Percentiles rank a stretch among this genome's conserved stretches.
Conservation (phyloP, 805 yeast species). For the Lipomyces starkeyi region DNA sequence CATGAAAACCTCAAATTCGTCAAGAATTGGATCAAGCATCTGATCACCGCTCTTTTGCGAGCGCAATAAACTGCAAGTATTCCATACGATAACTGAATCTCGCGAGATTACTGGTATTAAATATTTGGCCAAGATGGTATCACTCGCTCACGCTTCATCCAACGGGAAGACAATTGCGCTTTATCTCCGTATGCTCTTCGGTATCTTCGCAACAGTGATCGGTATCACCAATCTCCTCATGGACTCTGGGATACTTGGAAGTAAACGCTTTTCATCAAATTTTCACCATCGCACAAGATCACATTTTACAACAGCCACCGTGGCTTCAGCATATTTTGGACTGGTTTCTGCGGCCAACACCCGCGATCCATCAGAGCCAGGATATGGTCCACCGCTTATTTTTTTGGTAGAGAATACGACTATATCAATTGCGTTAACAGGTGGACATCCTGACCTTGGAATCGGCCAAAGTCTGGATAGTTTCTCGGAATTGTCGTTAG, state of each 20-base stretch:
- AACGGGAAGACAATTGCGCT: not conserved
- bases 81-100: not conserved
- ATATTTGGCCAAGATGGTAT: not conserved
- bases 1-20: not conserved
- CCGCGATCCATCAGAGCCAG: not conserved
- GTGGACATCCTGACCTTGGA: slow-evolving; percentile 10
- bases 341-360: not conserved
- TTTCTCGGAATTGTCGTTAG: slow-evolving; percentile 18
- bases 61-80: not conserved
- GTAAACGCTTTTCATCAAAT: not conserved
- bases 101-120: not conserved
- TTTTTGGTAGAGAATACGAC: slow-evolving; percentile 10
- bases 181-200: slow-evolving; percentile 7
- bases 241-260: slow-evolving; percentile 11
- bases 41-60: not conserved
- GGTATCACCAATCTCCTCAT: slow-evolving; percentile 8
- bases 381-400: not conserved
- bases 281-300: not conserved
- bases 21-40: not conserved
- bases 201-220: slow-evolving; percentile 4
- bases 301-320: not conserved
- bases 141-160: slow-evolving; percentile 4
- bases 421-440: slow-evolving; percentile 8
- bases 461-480: slow-evolving; percentile 11
- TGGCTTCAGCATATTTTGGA: slow-evolving; percentile 1